Evolutionary conservation across 2,329 filamentous ascomycete genomes (phyloP), one percentile per base, ranked within the genome.

Genomic region (Colletotrichum sp.): DNA sequence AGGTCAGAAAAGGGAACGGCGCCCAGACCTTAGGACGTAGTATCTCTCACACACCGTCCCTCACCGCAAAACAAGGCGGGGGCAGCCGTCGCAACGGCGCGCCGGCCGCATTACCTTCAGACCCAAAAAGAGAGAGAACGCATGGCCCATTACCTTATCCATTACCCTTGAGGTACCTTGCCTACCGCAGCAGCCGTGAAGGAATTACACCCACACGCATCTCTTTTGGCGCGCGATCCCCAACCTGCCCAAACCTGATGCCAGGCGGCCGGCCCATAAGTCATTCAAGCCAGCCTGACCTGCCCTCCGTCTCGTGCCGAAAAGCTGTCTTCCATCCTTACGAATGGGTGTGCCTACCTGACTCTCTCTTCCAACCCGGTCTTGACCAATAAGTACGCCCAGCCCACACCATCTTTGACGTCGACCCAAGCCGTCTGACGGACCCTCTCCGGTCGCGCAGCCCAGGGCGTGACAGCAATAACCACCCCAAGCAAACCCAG

Each of bases 251-350:
- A 64, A 44, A 28, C 32, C 16, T 66, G 67, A 59, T 59, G 69
- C 34, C 44, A 72, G 49, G 21, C 62, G 18, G 39, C 44, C 44
- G 10, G 44, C 44, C 44, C 44, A 52, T 13, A 52, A 52, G 44
- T 52, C 44, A 52, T 52, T 52, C 44, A 52, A 34, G 62, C 16
- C 62, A 64, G 62, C 65, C 71, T 55, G 66, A 67, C 71, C 34
- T 73, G 15, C 68, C 71, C 26, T 34, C 55, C 44, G 69, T 71
- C 71, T 69, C 57, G 57, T 69, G 66, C 66, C 71, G 55, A n/a
- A 44, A 28, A 44, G 44, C 32, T 30, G 18, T 44, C 30, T 26
- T 55, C 55, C 28, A 24, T 18, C 21, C 24, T 55, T 30, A 13
- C 34, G 15, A 30, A 28, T 30, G 26, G 26, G 44, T 52, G 44